Evolutionary conservation across 768 basidiomycete genomes (phyloP), one percentile per base, ranked within the genome.

Genomic region (Panaeolus cyanescens): DNA sequence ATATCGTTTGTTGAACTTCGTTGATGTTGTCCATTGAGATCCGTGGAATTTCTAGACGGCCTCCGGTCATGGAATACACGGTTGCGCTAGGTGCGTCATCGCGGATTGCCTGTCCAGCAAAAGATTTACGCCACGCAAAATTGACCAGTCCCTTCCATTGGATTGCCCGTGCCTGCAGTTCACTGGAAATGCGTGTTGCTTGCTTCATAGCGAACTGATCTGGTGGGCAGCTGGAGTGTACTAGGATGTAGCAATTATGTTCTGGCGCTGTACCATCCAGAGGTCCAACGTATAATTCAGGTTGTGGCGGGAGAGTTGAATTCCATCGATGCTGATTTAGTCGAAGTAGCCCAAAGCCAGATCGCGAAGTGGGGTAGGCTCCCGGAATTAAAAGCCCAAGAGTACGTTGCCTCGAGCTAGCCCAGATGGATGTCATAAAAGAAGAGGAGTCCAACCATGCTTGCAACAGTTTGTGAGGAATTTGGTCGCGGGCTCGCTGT

Each of bases 111-210:
- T 63, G 55, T 12, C 58, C 33, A 4, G 61, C 13, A 34, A 58
- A 37, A 32, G 60, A 17, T 62, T 71, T 72, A 22, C 78, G 74
- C 84, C 84, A 89, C 17, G 83, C 78, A 67, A 88, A 85, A 70
- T 90, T 91, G 63, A 87, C 84, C 2, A 81, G 62, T n/a, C 82
- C 86, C 6, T 85, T 84, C 79, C 79, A 84, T 66, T 75, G 74
- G 32, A 70, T 66, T 6, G 76, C 75, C 19, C 74, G 74, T 9
- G 81, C 70, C 59, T 81, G 80, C 34, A 91, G 74, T 9, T 76
- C 80, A 17, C 81, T 77, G 40, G 85, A 83, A 1, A 90, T 61
- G 2, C 80, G 74, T 0, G 86, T 83, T 2, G 78, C 71, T 30
- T 79, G 70, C 20, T 78, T 78, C 32, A 80, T 66, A 1, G 87